Percentiles rank a stretch among this genome's conserved stretches.
Evolutionary conservation across 2,329 filamentous ascomycete genomes (phyloP).

Genomic region (Plectosphaerella cucumerina): DNA sequence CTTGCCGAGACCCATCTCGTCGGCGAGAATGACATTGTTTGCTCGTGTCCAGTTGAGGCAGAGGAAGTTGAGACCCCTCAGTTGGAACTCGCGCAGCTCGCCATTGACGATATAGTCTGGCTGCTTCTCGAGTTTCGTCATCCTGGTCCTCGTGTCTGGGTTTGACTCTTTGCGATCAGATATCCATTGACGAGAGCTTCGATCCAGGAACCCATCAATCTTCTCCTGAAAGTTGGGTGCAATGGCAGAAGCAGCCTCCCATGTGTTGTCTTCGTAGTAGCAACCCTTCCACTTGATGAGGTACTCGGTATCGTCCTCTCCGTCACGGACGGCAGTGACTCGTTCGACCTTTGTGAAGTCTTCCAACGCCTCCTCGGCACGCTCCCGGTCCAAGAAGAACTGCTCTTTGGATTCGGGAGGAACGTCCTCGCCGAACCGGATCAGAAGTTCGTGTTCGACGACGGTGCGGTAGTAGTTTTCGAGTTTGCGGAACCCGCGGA

Average conservation of each 20-base stretch:
- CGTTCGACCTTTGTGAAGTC: slow-evolving; percentile 92
- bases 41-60: slow-evolving; percentile 92
- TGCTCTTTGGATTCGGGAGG: slow-evolving; percentile 86
- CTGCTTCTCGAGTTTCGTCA: slow-evolving; percentile 71
- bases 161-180: slow-evolving; percentile 79
- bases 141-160: slow-evolving; percentile 68
- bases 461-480: slow-evolving; percentile 93
- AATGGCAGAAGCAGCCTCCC: slow-evolving; percentile 77
- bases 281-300: slow-evolving; percentile 96
- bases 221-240: slow-evolving; percentile 77
- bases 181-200: slow-evolving; percentile 72
- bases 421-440: slow-evolving; percentile 71
- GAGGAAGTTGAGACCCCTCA: slow-evolving; percentile 91
- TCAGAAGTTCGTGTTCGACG: slow-evolving; percentile 73
- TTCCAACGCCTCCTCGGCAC: slow-evolving; percentile 79
- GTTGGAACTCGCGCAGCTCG: slow-evolving; percentile 85
- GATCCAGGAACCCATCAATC: slow-evolving; percentile 87
- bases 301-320: slow-evolving; percentile 80
- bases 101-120: slow-evolving; percentile 82
- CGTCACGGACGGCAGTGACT: slow-evolving; percentile 78
- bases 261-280: slow-evolving; percentile 90
- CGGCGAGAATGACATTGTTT: slow-evolving; percentile 94
- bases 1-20: slow-evolving; percentile 98
- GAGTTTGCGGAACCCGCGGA: slow-evolving; percentile 79
- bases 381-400: slow-evolving; percentile 91